These are phyloP conservation scores for Rubia yunnanensis DNA, from an alignment of 257 asterid genomes.

Conservation along the genomic window DNA sequence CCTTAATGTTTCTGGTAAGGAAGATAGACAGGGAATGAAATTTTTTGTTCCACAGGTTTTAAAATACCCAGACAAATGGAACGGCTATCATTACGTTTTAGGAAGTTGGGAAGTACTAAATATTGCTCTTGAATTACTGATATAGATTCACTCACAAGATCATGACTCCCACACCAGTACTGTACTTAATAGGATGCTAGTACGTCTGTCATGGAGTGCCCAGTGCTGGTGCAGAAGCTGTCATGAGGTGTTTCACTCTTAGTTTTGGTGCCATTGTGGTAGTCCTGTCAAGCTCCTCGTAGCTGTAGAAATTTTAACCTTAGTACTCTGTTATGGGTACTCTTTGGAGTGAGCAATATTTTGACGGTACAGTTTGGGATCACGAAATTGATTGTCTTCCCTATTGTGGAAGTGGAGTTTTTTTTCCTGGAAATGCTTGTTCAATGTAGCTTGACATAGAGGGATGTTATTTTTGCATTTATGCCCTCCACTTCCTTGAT, in stretches of 20 bases:
- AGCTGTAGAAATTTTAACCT: neutral
- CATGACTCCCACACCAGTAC: neutral
- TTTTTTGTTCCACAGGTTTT: neutral
- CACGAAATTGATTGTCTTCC: too few species aligned
- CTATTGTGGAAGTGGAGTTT: too few species aligned
- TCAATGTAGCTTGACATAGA: too few species aligned
- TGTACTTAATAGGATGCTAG: neutral
- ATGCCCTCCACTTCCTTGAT: too few species aligned
- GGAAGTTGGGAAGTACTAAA: neutral
- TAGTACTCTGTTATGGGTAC: neutral
- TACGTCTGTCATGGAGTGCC: neutral
- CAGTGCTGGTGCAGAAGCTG: neutral
- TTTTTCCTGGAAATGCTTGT: too few species aligned
- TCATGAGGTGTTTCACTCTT: neutral
- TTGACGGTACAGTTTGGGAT: too few species aligned
- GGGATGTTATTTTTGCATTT: too few species aligned
- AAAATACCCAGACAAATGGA: too few species aligned
- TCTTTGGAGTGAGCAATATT: too few species aligned
- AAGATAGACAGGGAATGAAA: neutral
- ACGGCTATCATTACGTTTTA: too few species aligned
- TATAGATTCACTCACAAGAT: neutral
- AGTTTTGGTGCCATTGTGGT: neutral
- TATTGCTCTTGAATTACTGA: neutral
- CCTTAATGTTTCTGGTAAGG: neutral
- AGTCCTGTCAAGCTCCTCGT: neutral